A percentile compares a stretch with the other conserved stretches of the same genome.
These are phyloP conservation scores for Colletotrichum ledebouriae DNA, from an alignment of 2,329 filamentous ascomycete species.

Conservation along the genomic window DNA sequence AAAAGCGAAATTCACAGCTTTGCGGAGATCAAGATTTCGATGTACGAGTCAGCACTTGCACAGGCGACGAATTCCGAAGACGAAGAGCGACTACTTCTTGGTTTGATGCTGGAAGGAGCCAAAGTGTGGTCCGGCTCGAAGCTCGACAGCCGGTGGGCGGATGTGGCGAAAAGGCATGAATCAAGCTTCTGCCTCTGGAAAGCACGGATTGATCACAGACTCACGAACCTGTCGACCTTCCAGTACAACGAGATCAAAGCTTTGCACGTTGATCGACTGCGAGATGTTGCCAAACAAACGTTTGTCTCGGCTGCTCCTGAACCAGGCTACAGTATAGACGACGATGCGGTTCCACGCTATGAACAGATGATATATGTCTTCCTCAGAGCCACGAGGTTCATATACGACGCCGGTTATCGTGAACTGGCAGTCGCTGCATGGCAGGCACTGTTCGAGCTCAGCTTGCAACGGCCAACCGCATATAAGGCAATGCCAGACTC, in stretches of 20 bases:
- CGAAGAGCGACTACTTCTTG: slow-evolving; percentile 73
- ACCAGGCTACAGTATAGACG: slow-evolving; percentile 8
- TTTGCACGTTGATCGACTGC: slow-evolving; percentile 68
- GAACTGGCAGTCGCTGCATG: slow-evolving; percentile 84
- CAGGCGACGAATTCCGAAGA: slow-evolving; percentile 62
- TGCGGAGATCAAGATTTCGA: slow-evolving; percentile 82
- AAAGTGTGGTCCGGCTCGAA: slow-evolving; percentile 72
- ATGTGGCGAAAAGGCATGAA: slow-evolving; percentile 66
- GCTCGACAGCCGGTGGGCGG: slow-evolving; percentile 38
- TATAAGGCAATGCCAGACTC: slow-evolving; percentile 44
- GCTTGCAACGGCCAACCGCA: slow-evolving; percentile 68
- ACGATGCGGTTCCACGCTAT: slow-evolving; percentile 44
- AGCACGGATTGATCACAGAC: slow-evolving; percentile 78
- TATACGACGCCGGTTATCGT: slow-evolving; percentile 81
- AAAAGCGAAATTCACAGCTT: slow-evolving; percentile 75
- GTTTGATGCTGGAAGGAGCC: slow-evolving; percentile 80
- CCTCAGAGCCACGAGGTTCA: slow-evolving; percentile 78
- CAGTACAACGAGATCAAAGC: slow-evolving; percentile 75
- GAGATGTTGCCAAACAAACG: slow-evolving; percentile 14
- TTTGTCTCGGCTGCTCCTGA: slow-evolving; percentile 29
- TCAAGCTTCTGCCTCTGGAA: slow-evolving; percentile 78
- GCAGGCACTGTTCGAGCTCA: slow-evolving; percentile 85
- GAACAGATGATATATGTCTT: slow-evolving; percentile 76
- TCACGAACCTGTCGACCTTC: slow-evolving; percentile 76
- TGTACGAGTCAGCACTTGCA: slow-evolving; percentile 82